phyloP scores from a whole-genome alignment of 805 yeast genomes.

The Metschnikowia lunata region DNA sequence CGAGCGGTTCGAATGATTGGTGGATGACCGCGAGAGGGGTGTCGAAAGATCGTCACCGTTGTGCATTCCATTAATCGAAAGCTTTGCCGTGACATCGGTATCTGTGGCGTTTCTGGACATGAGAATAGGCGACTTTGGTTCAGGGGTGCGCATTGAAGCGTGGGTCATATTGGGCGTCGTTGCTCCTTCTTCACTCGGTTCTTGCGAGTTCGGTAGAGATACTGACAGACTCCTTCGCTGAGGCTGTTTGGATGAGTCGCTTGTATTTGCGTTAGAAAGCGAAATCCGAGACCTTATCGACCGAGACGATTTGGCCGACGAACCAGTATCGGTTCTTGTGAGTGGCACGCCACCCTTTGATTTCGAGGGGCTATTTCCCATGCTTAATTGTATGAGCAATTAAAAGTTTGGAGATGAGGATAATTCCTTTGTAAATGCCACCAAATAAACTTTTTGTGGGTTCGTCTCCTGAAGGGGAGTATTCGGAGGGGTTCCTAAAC shows the following conservation, averaged over 20 bases:
- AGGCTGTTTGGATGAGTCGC: constrained; percentile 23
- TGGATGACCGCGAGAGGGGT: constrained; percentile 20
- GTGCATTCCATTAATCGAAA: constrained; percentile 1
- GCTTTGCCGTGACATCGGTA: constrained; percentile 11
- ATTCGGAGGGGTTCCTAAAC: too few species aligned
- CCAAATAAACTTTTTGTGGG: too few species aligned
- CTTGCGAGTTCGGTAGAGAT: constrained; percentile 16
- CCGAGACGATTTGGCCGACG: constrained; percentile 44
- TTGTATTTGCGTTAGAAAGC: constrained; percentile 17
- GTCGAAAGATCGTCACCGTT: constrained; percentile 15
- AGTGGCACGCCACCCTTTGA: constrained; percentile 41
- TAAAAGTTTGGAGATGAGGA: too few species aligned
- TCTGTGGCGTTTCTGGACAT: constrained; percentile 49
- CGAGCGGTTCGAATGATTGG: constrained; percentile 15
- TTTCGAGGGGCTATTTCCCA: constrained; percentile 54
- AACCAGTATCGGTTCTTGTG: constrained; percentile 51
- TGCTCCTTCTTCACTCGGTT: constrained; percentile 19
- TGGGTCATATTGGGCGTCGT: constrained; percentile 26
- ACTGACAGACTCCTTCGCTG: constrained; percentile 29
- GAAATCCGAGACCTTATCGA: constrained; percentile 41
- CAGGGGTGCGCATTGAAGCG: constrained; percentile 49
- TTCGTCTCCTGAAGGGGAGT: too few species aligned
- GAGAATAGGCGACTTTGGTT: constrained; percentile 71
- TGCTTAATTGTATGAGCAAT: constrained; percentile 11
- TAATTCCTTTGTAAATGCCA: too few species aligned